phyloP scores from a whole-genome alignment of 2,329 filamentous ascomycete species.

The Fusarium sulawesiense region DNA sequence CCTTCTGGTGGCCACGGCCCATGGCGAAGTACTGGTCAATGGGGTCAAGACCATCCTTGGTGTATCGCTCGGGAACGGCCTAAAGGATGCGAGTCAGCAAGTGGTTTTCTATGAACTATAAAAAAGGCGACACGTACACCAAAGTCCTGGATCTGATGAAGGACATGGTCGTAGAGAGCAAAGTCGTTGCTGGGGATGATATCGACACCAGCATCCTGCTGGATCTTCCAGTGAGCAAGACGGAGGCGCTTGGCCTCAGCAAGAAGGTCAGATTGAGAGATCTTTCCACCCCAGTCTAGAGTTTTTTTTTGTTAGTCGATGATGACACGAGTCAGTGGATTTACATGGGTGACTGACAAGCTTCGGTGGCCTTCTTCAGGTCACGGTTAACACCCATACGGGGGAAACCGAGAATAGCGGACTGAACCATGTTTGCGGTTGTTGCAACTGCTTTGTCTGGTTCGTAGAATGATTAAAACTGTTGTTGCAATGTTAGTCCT shows the following conservation, averaged over 20 bases:
- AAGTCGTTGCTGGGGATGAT: slow-evolving; percentile 99
- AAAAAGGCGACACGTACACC: slow-evolving; percentile 71
- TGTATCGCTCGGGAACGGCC: slow-evolving; percentile 94
- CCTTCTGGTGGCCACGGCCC: slow-evolving; percentile 98
- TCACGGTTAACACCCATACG: slow-evolving; percentile 98
- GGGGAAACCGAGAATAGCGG: slow-evolving; percentile 94
- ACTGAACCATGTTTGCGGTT: slow-evolving; percentile 69
- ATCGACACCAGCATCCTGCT: slow-evolving; percentile 97
- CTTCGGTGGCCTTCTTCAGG: slow-evolving; percentile 99
- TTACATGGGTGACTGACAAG: slow-evolving; percentile 68
- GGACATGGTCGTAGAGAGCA: slow-evolving; percentile 96
- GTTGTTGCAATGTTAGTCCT: slow-evolving; percentile 29
- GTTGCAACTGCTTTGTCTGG: slow-evolving; percentile 43
- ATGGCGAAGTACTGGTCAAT: slow-evolving; percentile 99
- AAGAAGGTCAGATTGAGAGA: slow-evolving; percentile 90
- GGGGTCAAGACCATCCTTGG: slow-evolving; percentile 84
- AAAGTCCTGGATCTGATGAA: slow-evolving; percentile 98
- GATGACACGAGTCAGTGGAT: slow-evolving; percentile 50
- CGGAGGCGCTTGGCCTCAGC: slow-evolving; percentile 96
- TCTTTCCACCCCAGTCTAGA: slow-evolving; percentile 86
- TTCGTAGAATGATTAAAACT: slow-evolving; percentile 25
- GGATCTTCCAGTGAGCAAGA: slow-evolving; percentile 98
- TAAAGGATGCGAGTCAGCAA: slow-evolving; percentile 51
- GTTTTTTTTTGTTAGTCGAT: slow-evolving; percentile 38
- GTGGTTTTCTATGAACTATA: background rate